These are phyloP conservation scores for Dissoconium aciculare DNA, from an alignment of 2,329 filamentous ascomycete species.

Conservation along the genomic window DNA sequence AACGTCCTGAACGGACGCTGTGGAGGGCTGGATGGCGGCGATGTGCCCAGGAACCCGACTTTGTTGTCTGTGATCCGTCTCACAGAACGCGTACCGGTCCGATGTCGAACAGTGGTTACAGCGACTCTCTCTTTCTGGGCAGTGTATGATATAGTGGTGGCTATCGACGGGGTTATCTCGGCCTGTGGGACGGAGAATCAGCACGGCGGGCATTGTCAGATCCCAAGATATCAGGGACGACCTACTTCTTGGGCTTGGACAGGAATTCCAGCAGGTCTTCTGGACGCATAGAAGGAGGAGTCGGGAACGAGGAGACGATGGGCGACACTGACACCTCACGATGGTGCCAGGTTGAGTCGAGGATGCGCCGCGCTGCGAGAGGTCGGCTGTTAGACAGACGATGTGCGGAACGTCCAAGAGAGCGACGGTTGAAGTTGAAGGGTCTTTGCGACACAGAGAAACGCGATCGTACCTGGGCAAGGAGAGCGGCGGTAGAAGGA, in stretches of 20 bases:
- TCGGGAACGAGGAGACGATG: too few relatives aligned
- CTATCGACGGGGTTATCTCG: slow-evolving; percentile 48
- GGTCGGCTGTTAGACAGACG: too few relatives aligned
- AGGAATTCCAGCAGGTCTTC: slow-evolving; percentile 84
- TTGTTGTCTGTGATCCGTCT: slow-evolving; percentile 61
- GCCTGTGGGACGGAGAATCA: slow-evolving; percentile 31
- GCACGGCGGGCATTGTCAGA: slow-evolving; percentile 10
- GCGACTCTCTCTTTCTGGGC: not conserved
- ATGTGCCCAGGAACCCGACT: slow-evolving; percentile 66
- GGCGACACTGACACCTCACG: too few relatives aligned
- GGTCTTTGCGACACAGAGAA: too few relatives aligned
- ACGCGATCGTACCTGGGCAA: too few relatives aligned
- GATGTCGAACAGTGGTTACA: slow-evolving; percentile 51
- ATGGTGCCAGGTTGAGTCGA: too few relatives aligned
- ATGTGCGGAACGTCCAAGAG: too few relatives aligned
- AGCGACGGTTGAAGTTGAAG: too few relatives aligned
- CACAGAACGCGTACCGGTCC: slow-evolving; percentile 50
- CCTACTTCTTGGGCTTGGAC: slow-evolving; percentile 86
- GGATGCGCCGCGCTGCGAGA: too few relatives aligned
- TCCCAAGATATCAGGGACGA: slow-evolving; percentile 12
- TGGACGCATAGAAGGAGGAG: slow-evolving; percentile 84
- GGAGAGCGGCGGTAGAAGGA: too few relatives aligned
- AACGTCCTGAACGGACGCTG: slow-evolving; percentile 68
- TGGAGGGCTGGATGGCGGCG: slow-evolving; percentile 73
- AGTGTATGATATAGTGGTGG: not conserved